These are phyloP conservation scores for Talaromyces islandicus DNA, from an alignment of 2,329 filamentous ascomycete genomes.

Conservation along the genomic window DNA sequence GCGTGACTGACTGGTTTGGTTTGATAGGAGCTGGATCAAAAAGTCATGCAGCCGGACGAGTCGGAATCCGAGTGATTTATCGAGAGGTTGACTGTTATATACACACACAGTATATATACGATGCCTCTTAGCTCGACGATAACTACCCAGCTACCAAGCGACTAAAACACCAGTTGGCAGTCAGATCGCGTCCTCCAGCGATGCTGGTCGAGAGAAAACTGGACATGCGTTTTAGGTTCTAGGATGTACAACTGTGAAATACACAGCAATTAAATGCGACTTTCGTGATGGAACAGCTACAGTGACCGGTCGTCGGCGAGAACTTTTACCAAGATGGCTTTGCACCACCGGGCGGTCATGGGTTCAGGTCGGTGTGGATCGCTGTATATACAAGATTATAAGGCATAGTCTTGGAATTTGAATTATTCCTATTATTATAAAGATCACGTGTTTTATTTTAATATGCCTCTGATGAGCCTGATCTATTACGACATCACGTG, in stretches of 20 bases:
- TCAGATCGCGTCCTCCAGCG: neutral
- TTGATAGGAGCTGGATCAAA: constrained; percentile 40
- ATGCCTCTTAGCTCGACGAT: neutral
- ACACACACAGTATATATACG: neutral
- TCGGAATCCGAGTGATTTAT: constrained; percentile 34
- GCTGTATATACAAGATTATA: neutral
- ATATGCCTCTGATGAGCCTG: neutral
- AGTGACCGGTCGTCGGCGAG: neutral
- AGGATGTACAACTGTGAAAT: neutral
- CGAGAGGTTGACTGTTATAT: neutral
- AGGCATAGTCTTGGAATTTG: neutral
- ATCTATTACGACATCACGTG: neutral
- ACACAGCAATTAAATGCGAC: neutral
- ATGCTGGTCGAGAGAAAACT: neutral
- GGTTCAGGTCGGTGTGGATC: neutral
- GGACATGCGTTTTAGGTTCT: neutral
- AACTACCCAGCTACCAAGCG: neutral
- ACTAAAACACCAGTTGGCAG: neutral
- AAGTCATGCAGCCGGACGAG: constrained; percentile 42
- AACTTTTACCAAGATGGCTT: neutral
- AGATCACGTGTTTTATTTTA: neutral
- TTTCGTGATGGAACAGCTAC: neutral
- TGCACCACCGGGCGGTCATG: neutral
- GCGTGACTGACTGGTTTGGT: neutral
- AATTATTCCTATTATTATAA: too few species aligned